Base-by-base conservation (phyloP, 225 moss, liverwort and hornwort species). In the Straminergon stramineum region DNA sequence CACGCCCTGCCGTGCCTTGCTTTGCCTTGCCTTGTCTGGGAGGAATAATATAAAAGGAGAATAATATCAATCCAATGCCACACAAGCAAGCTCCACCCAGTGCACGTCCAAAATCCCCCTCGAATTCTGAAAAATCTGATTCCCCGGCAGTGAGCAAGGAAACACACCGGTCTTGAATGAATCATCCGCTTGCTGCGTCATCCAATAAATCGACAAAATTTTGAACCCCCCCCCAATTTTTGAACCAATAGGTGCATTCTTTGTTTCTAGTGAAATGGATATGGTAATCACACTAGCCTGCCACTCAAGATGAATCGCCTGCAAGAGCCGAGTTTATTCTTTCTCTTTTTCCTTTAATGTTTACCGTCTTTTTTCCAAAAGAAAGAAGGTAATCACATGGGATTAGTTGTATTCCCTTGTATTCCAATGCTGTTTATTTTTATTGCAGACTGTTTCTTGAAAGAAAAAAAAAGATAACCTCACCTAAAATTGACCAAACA, bases 91-190 rank as follows among this genome's bases (percentile, higher is more conserved):
- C 35, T 22, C 43, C 43, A 21, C 0, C 52, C 39, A 61, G 85
- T 43, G 53, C 89, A 90, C 89, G 86, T 86, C 89, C 89, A 56
- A 73, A 85, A 63, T 56, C 86, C 32, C 85, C 89, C 81, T 90
- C 43, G 63, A 90, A 81, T 37, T 81, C 81, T 71, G 89, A 62
- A 71, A 65, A 89, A 89, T 85, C 69, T 51, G 13, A 89, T 89
- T 70, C 89, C 69, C 62, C 26, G 83, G 34, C 57, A 43, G 9
- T 48, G 48, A 73, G 16, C 39, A 14, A 45, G 4, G n/a, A n/a
- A n/a, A n/a, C 75, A 31, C 76, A 21, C 43, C 10, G 0, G 1
- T 32, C 37, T 10, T 21, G 13, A 15, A 43, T 73, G 43, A 3
- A 9, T 6, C 10, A 19, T 31, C 32, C 13, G 22, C 69, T 63